Conservation (phyloP, 2,329 filamentous ascomycete genomes). For the Epichloe gansuensis region DNA sequence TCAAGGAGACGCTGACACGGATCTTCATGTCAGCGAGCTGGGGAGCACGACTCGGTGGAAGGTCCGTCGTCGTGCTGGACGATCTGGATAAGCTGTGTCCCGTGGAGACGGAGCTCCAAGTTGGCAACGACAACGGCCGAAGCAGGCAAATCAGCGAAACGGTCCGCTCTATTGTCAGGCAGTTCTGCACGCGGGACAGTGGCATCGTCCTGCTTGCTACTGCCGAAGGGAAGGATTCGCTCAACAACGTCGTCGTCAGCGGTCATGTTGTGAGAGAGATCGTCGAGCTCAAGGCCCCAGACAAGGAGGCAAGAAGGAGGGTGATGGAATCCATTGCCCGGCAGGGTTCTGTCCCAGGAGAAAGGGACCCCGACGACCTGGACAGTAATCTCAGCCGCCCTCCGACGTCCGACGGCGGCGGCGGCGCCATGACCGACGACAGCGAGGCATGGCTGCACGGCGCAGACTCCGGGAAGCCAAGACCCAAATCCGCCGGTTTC, state of each 20-base stretch:
- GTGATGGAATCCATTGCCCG: constrained; percentile 71
- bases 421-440: constrained; percentile 26
- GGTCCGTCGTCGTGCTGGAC: constrained; percentile 75
- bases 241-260: constrained; percentile 83
- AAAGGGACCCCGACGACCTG: constrained; percentile 25
- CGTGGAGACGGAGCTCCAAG: constrained; percentile 85
- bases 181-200: constrained; percentile 70
- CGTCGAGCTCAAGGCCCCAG: constrained; percentile 75
- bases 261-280: constrained; percentile 91
- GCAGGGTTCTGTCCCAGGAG: constrained; percentile 32
- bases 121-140: constrained; percentile 83
- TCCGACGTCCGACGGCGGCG: constrained; percentile 42
- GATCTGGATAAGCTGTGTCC: constrained; percentile 90
- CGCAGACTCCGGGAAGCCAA: constrained; percentile 35
- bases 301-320: constrained; percentile 76
- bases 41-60: constrained; percentile 78
- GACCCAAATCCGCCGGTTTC: constrained; percentile 46
- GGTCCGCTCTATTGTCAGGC: constrained; percentile 67
- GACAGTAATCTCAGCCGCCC: constrained; percentile 39
- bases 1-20: constrained; percentile 77
- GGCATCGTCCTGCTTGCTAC: constrained; percentile 82
- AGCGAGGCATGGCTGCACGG: constrained; percentile 66
- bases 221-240: constrained; percentile 80
- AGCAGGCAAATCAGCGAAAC: constrained; percentile 89
- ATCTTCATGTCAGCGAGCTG: constrained; percentile 84